Conservation (phyloP, 306 rosid genomes). For the Fragaria vesca region DNA sequence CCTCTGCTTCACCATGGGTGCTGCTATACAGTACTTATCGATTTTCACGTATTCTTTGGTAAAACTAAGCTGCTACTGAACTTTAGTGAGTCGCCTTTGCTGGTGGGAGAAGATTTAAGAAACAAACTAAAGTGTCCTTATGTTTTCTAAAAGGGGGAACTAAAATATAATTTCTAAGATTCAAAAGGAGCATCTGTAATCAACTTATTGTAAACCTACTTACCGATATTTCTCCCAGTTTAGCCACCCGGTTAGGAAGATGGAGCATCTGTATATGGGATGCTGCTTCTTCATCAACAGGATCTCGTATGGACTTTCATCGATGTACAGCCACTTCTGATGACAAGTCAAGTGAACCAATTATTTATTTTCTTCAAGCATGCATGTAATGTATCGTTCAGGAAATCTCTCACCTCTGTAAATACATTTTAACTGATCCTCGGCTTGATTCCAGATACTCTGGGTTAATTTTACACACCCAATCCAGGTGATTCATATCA, state of each 20-base stretch:
- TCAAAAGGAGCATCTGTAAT: constrained; percentile 25
- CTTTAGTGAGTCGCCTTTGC: constrained; percentile 1
- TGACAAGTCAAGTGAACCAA: too few species aligned
- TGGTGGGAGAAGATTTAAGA: constrained; percentile 7
- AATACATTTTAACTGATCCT: too few species aligned
- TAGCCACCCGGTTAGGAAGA: not conserved
- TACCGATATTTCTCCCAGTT: not conserved
- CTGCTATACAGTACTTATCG: not conserved
- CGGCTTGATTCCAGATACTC: too few species aligned
- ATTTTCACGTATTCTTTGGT: not conserved
- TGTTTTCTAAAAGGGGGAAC: constrained; percentile 9
- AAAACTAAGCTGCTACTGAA: not conserved
- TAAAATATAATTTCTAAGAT: constrained; percentile 34
- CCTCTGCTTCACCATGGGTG: not conserved
- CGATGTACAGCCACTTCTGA: too few species aligned
- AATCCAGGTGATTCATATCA: too few species aligned
- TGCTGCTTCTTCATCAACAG: too few species aligned
- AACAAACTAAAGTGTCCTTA: not conserved
- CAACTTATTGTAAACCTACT: constrained; percentile 6
- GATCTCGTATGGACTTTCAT: too few species aligned
- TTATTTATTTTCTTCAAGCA: too few species aligned
- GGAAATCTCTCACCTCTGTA: too few species aligned
- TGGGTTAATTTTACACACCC: too few species aligned
- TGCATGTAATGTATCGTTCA: too few species aligned
- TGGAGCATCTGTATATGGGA: too few species aligned